Percentiles rank a stretch among this genome's conserved stretches.
Conservation (phyloP, 1,284 basidiomycete genomes). For the Abortiporus biennis region DNA sequence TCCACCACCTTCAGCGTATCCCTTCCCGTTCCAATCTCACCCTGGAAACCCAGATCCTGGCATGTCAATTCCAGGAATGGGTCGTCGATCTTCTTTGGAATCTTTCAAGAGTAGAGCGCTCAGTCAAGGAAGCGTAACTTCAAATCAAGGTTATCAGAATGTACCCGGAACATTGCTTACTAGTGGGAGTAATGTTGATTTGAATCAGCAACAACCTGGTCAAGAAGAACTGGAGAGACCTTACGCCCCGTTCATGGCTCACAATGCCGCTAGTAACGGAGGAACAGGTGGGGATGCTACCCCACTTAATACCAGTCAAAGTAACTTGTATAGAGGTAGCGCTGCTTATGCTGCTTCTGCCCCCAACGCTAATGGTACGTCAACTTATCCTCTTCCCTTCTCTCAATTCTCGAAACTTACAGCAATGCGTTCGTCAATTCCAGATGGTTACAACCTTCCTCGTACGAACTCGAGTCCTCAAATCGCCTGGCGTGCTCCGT, state of each 20-base stretch:
- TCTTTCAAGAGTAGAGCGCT: slow-evolving; percentile 17
- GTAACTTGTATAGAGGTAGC: slow-evolving; percentile 36
- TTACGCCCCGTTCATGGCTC: slow-evolving; percentile 47
- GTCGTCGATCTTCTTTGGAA: slow-evolving; percentile 28
- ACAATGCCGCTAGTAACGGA: slow-evolving; percentile 2
- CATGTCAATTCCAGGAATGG: slow-evolving; percentile 33
- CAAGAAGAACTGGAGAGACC: slow-evolving; percentile 31
- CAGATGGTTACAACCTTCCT: slow-evolving; percentile 26
- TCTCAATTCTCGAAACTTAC: background rate
- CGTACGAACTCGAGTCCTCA: slow-evolving; percentile 28
- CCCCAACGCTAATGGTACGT: slow-evolving; percentile 15
- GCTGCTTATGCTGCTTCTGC: slow-evolving; percentile 33
- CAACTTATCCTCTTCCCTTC: background rate
- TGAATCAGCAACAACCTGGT: slow-evolving; percentile 10
- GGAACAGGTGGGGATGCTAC: slow-evolving; percentile 14
- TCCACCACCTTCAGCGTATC: slow-evolving; percentile 36
- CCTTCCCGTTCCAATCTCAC: slow-evolving; percentile 55
- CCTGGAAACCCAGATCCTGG: slow-evolving; percentile 55
- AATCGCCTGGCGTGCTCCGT: slow-evolving; percentile 57
- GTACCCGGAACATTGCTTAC: background rate
- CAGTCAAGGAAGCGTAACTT: slow-evolving; percentile 2
- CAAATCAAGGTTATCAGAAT: slow-evolving; percentile 9
- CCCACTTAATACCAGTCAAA: slow-evolving; percentile 24
- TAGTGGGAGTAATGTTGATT: slow-evolving; percentile 12
- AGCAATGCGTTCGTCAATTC: slow-evolving; percentile 9